Evolutionary conservation across 208 protist species (phyloP).

Genomic region (Crithidia sp.): DNA sequence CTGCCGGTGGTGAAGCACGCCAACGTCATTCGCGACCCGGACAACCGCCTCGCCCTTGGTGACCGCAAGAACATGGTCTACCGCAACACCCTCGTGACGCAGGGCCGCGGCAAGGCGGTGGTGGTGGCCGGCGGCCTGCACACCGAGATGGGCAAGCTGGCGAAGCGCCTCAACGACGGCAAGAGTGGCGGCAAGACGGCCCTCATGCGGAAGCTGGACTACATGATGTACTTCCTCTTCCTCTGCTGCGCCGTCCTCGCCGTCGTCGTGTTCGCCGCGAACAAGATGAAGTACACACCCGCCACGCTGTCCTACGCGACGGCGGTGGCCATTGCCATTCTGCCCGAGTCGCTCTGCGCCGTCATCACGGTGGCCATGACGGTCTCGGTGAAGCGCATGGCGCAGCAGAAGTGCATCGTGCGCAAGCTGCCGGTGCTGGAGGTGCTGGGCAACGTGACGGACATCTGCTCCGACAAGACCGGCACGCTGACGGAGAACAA

Average conservation of each 20-base stretch:
- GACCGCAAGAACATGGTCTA: slow-evolving; percentile 93
- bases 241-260: slow-evolving; percentile 71
- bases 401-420: slow-evolving; percentile 87
- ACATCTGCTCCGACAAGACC: slow-evolving; percentile 95
- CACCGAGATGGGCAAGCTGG: slow-evolving; percentile 92
- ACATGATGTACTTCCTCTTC: slow-evolving; percentile 92
- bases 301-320: slow-evolving; percentile 81
- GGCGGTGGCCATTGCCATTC: slow-evolving; percentile 87
- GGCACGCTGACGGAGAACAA: slow-evolving; percentile 95
- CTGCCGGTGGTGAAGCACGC: slow-evolving; percentile 83
- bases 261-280: slow-evolving; percentile 82
- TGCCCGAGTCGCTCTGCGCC: slow-evolving; percentile 87
- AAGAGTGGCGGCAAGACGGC: slow-evolving; percentile 58
- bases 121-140: slow-evolving; percentile 72
- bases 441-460: slow-evolving; percentile 89
- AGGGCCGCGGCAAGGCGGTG: slow-evolving; percentile 83
- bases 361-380: slow-evolving; percentile 90
- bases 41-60: slow-evolving; percentile 72
- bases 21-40: slow-evolving; percentile 81
- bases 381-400: slow-evolving; percentile 83
- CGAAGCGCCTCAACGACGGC: slow-evolving; percentile 60
- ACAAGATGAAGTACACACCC: slow-evolving; percentile 68
- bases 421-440: slow-evolving; percentile 86
- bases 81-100: slow-evolving; percentile 86
- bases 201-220: slow-evolving; percentile 86